phyloP scores from a whole-genome alignment of 2,329 filamentous ascomycete genomes.

The Diaporthe humulicola region DNA sequence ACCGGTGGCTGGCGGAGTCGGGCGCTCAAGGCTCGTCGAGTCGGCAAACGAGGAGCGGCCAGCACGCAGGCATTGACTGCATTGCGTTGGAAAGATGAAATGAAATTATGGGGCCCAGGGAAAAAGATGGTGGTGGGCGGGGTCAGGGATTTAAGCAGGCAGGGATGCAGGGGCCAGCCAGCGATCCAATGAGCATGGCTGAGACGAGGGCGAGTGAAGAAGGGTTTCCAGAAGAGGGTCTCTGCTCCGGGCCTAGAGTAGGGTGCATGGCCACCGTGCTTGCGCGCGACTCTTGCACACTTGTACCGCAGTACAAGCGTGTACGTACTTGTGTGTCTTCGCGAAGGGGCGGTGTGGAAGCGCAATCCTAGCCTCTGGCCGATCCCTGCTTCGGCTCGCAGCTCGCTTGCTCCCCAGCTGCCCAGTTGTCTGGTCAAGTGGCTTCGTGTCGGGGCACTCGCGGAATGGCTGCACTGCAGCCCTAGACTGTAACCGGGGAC shows the following conservation, averaged over 20 bases:
- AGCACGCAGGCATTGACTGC: constrained; percentile 31
- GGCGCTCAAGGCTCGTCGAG: constrained; percentile 29
- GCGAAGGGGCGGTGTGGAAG: constrained; percentile 29
- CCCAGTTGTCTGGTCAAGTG: constrained; percentile 39
- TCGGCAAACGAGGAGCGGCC: constrained; percentile 31
- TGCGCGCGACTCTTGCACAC: constrained; percentile 29
- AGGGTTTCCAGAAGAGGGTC: constrained; percentile 30
- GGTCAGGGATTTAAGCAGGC: constrained; percentile 29
- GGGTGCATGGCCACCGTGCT: constrained; percentile 30
- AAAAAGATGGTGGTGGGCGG: constrained; percentile 19
- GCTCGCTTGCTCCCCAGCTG: constrained; percentile 29
- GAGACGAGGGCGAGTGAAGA: constrained; percentile 13
- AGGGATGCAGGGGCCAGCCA: constrained; percentile 26
- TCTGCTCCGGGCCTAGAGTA: constrained; percentile 30
- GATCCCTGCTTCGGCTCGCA: constrained; percentile 32
- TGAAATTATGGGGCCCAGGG: constrained; percentile 30
- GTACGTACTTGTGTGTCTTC: neutral
- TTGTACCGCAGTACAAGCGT: constrained; percentile 21
- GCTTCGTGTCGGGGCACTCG: constrained; percentile 38
- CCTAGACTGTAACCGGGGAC: constrained; percentile 38
- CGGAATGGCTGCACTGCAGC: constrained; percentile 36
- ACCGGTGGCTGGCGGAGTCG: constrained; percentile 30
- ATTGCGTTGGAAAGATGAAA: constrained; percentile 32
- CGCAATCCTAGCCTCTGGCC: constrained; percentile 23
- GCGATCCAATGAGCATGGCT: constrained; percentile 25